Conservation (phyloP, 306 rosid genomes). For the Vicia sativa region DNA sequence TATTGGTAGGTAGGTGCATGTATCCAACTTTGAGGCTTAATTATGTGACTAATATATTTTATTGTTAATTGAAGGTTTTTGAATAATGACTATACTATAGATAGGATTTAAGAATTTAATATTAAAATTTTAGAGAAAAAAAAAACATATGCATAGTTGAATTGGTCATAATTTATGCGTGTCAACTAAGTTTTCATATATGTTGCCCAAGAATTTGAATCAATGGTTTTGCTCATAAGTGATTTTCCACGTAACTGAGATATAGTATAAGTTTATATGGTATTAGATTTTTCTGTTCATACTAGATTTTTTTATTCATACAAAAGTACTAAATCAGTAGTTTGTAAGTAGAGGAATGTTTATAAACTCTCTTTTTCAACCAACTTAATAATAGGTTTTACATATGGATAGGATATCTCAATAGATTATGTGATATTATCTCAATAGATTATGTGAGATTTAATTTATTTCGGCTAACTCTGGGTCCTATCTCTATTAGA, state of each 20-base stretch:
- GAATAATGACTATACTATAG: slow-evolving; percentile 42
- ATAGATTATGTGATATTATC: too few species aligned
- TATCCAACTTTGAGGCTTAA: slow-evolving; percentile 5
- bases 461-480: too few species aligned
- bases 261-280: too few species aligned
- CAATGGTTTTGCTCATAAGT: slow-evolving; percentile 10
- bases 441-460: too few species aligned
- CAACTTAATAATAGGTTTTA: too few species aligned
- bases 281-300: too few species aligned
- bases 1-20: slow-evolving; percentile 16
- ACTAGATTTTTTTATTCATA: too few species aligned
- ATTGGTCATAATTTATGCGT: slow-evolving; percentile 38
- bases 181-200: slow-evolving; percentile 2
- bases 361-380: too few species aligned
- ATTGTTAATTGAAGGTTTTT: slow-evolving; percentile 40
- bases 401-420: too few species aligned
- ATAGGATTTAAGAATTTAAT: not conserved
- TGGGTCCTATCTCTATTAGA: too few species aligned
- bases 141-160: slow-evolving; percentile 16
- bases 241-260: not conserved
- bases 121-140: not conserved
- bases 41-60: slow-evolving; percentile 7
- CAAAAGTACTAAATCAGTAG: too few species aligned
- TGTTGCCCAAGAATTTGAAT: slow-evolving; percentile 11
- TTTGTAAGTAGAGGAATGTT: too few species aligned